These are phyloP conservation scores for Talaromyces stipitatus DNA, from an alignment of 495 filamentous ascomycete species.

Conservation along the genomic window DNA sequence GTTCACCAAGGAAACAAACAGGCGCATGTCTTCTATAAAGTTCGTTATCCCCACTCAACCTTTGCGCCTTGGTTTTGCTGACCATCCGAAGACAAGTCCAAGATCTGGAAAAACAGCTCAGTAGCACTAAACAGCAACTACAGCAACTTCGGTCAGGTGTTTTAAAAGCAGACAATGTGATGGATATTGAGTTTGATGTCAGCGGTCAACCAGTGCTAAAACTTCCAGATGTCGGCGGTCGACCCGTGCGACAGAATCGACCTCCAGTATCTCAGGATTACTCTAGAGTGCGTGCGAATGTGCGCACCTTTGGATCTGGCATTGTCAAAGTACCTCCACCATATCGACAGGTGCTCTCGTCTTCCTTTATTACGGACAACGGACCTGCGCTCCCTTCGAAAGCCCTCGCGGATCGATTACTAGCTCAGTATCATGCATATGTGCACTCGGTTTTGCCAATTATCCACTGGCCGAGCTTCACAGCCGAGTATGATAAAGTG, in stretches of 20 bases:
- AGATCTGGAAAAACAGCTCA: conserved; percentile 89
- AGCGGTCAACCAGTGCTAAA: conserved; percentile 52
- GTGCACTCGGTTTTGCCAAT: conserved; percentile 77
- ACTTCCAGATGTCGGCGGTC: conserved; percentile 62
- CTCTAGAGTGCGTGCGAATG: conserved; percentile 60
- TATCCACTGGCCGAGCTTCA: conserved; percentile 83
- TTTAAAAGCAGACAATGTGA: conserved; percentile 29
- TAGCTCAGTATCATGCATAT: conserved; percentile 66
- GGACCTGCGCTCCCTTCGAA: conserved; percentile 64
- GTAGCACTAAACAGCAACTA: conserved; percentile 65
- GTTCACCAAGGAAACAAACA: conserved; percentile 98
- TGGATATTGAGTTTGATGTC: conserved; percentile 56
- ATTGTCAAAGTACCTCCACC: conserved; percentile 76
- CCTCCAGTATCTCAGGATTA: conserved; percentile 59
- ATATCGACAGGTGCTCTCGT: conserved; percentile 50
- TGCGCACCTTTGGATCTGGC: conserved; percentile 66
- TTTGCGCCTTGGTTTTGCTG: conserved; percentile 10
- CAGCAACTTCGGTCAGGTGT: conserved; percentile 53
- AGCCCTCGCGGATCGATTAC: conserved; percentile 62
- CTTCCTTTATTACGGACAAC: conserved; percentile 43
- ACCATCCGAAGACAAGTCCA: conserved; percentile 66
- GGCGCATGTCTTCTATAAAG: conserved; percentile 98
- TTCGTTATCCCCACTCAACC: conserved; percentile 24
- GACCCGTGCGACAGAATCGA: conserved; percentile 52
- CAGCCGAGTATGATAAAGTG: conserved; percentile 64